Conservation (phyloP, 139 green algal species). For the Volvox africanus region DNA sequence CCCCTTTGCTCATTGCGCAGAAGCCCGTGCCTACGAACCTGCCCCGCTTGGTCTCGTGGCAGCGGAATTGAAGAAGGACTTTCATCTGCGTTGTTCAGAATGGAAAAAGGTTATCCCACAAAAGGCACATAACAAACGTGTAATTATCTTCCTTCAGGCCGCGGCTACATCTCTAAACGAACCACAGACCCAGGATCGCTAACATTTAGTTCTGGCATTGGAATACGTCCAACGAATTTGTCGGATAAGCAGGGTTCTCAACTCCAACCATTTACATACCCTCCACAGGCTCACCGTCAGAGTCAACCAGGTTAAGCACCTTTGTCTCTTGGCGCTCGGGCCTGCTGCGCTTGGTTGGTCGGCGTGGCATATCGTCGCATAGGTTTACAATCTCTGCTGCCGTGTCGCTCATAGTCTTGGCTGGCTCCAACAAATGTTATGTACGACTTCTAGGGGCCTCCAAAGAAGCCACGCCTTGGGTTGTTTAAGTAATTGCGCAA, state of each 20-base stretch:
- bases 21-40: neutral
- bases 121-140: too few relatives aligned
- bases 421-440: too few relatives aligned
- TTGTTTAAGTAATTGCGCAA: too few relatives aligned
- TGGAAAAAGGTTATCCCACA: too few relatives aligned
- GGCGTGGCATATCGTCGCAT: neutral
- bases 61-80: neutral
- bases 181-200: too few relatives aligned
- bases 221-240: too few relatives aligned
- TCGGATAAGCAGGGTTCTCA: neutral
- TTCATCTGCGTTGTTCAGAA: neutral
- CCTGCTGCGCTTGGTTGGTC: neutral
- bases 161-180: too few relatives aligned
- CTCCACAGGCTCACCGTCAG: neutral
- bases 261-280: neutral
- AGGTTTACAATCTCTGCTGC: constrained; percentile 15
- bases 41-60: neutral
- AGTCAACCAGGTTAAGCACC: constrained; percentile 10
- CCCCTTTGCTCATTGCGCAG: neutral
- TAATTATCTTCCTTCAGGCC: too few relatives aligned
- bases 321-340: neutral
- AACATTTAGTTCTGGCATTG: too few relatives aligned
- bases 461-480: too few relatives aligned
- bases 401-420: neutral
- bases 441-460: too few relatives aligned